Conservation (phyloP, 176 grass and related monocot species). For the Tuctoria greenei region DNA sequence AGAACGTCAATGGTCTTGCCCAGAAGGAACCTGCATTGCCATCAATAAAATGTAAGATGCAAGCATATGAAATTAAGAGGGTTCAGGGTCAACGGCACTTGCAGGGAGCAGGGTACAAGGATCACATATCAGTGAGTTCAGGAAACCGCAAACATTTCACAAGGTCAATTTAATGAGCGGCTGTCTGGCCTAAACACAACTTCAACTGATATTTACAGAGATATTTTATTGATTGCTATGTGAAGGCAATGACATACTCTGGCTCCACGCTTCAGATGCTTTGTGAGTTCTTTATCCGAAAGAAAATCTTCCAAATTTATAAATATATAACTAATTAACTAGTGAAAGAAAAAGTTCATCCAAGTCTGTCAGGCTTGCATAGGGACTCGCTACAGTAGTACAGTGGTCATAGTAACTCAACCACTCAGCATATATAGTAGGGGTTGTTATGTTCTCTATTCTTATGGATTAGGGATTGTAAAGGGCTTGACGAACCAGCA, state of each 20-base stretch:
- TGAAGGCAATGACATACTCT: not conserved
- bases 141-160: slow-evolving; percentile 14
- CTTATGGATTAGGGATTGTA: too few relatives aligned
- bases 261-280: not conserved
- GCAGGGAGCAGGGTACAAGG: not conserved
- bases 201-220: not conserved
- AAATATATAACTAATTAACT: not conserved
- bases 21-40: slow-evolving; percentile 73
- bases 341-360: not conserved
- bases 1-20: slow-evolving; percentile 96
- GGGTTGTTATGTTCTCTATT: not conserved
- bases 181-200: not conserved
- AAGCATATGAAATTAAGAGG: slow-evolving; percentile 3
- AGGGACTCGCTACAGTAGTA: not conserved
- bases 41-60: slow-evolving; percentile 23
- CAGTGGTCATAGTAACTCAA: not conserved
- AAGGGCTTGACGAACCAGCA: too few relatives aligned
- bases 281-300: not conserved
- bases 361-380: not conserved
- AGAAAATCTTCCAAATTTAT: not conserved
- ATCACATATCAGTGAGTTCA: not conserved
- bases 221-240: not conserved
- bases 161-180: not conserved
- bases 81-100: not conserved
- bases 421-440: not conserved